Evolutionary conservation across 352 stramenopile species (phyloP), one percentile per base, ranked within the genome.

Genomic region (Pythium apleroticum): DNA sequence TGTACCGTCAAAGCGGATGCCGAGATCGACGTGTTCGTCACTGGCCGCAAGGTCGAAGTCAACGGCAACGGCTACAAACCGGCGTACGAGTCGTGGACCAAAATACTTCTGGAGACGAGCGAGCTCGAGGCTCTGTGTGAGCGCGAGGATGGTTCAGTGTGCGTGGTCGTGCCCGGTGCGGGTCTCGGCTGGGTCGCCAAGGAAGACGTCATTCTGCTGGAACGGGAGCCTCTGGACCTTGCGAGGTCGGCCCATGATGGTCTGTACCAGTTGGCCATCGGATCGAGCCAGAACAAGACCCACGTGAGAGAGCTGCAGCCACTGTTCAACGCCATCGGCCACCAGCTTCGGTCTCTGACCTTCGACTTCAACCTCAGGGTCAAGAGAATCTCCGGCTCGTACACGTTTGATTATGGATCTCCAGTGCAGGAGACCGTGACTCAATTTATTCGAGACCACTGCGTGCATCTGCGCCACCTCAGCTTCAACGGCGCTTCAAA

Each of bases 101-200:
- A 71, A 14, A 53, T 33, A 43, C 15, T 71, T 0, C 0, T 41
- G 10, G 20, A 45, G 2, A 22, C 22, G 3, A 62, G 52, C 24
- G 53, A 67, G 24, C 39, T 71, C 31, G 52, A 71, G 33, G 58
- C 58, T 8, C 56, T 71, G 17, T 60, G 57, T 35, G 52, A 67
- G 24, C 35, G 45, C 12, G 48, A 27, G 19, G 59, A 65, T 19
- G 59, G 59, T 41, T 22, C 48, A 10, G 48, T 65, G 35, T 65
- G 59, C n/a, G 48, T 65, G 3, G 48, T 65, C 0, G 24, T 65
- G 4, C 59, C 59, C 0, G 49, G 59, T 3, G 50, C 57, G 1
- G 59, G 59, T 1, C 59, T 66, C 37, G 50, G 50, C 10, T 55
- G 59, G 59, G n/a, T 66, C 1, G 7, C 0, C 11, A 6, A 25